Base-by-base conservation (phyloP, 352 stramenopile species). In the Phytophthora multivora region DNA sequence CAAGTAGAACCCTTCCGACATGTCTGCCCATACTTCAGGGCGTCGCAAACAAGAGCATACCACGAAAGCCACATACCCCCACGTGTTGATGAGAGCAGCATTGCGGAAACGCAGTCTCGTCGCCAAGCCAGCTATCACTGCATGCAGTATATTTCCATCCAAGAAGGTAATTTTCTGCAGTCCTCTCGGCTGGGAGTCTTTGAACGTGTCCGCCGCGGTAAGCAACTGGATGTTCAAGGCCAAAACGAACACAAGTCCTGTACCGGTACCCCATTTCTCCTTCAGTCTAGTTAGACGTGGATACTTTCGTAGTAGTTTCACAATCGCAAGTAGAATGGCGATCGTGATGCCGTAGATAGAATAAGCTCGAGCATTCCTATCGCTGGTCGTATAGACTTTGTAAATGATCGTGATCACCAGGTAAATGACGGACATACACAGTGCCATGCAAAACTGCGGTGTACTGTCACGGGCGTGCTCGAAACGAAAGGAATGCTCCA, bases 41-140 rank as follows among this genome's bases (percentile, higher is more conserved):
- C 46, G 41, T 18, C 47, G 46, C 0, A 69, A 5, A 0, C 64
- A 47, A 2, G 57, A 47, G 15, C 83, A 55, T 2, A 63, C 38
- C 8, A 81, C 53, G 58, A 73, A 89, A 3, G 75, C 35, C 3
- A 57, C 23, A 25, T 86, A 75, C 0, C 69, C 74, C 66, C 63
- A 78, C 5, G 56, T 30, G 23, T 81, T 83, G 26, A 91, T 69
- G 6, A 80, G 18, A 2, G 63, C 61, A 21, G 79, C 75, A 47
- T 87, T 89, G 3, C 71, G 67, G 31, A 89, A 91, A 12, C 79
- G 79, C 9, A 91, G 69, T 6, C 79, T 76, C 21, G 88, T 73
- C 19, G 70, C 70, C 18, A 91, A 64, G 0, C 78, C 80, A 49
- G 88, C 80, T 35, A 88, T 70, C 15, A 86, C 71, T 10, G 80